Percentiles rank a stretch among this genome's conserved stretches.
Conservation (phyloP, 768 basidiomycete species). For the Tricholoma flavovirens region DNA sequence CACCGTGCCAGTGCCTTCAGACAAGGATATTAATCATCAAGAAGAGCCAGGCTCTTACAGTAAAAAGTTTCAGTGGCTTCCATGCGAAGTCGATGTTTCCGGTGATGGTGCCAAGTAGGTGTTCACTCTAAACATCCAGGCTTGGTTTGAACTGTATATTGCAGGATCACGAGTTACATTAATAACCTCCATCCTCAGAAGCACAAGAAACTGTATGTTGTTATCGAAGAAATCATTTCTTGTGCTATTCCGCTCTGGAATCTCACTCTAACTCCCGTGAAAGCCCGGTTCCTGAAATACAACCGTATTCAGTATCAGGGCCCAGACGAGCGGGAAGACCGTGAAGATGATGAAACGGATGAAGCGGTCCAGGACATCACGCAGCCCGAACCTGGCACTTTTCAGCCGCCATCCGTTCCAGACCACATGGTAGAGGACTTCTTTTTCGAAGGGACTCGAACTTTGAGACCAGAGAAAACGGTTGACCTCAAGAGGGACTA, state of each 20-base stretch:
- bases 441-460: not conserved
- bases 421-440: not conserved
- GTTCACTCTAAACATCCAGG: not conserved
- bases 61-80: not conserved
- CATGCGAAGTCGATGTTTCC: conserved; percentile 4
- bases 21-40: conserved; percentile 10
- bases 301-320: conserved; percentile 3
- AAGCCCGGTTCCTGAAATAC: not conserved
- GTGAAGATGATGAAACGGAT: conserved; percentile 5
- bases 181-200: conserved; percentile 33
- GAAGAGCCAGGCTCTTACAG: not conserved
- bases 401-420: conserved; percentile 5
- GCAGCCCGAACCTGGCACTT: conserved; percentile 10
- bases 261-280: conserved; percentile 17
- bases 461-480: not conserved
- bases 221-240: conserved; percentile 22
- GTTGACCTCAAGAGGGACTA: conserved; percentile 10
- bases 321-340: conserved; percentile 1
- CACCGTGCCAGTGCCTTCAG: conserved; percentile 6
- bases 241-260: conserved; percentile 28
- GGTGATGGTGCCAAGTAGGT: conserved; percentile 8
- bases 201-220: conserved; percentile 17
- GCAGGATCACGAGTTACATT: conserved; percentile 30
- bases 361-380: conserved; percentile 3
- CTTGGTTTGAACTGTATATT: not conserved